Conservation (phyloP, 805 yeast species). For the Barnettozyma sp. region DNA sequence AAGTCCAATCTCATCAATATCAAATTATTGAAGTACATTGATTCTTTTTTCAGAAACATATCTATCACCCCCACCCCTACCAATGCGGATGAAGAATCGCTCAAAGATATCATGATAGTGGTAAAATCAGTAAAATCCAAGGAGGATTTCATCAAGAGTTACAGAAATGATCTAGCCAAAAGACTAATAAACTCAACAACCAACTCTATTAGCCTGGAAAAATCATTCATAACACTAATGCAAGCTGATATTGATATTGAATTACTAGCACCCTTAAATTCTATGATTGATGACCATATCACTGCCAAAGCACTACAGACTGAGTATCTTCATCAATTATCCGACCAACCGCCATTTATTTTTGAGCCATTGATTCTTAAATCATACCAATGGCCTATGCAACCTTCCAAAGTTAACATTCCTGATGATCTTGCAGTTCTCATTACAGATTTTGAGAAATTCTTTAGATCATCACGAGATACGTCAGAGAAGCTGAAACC, state of each 20-base stretch:
- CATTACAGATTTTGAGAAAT: slow-evolving; percentile 9
- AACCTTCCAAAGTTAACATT: slow-evolving; percentile 6
- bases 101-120: slow-evolving; percentile 14
- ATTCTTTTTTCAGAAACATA: slow-evolving; percentile 14
- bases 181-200: slow-evolving; percentile 15
- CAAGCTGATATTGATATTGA: slow-evolving; percentile 16
- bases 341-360: background rate
- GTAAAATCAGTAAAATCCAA: slow-evolving; percentile 21
- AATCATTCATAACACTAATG: slow-evolving; percentile 7
- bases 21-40: slow-evolving; percentile 15
- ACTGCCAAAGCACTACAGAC: slow-evolving; percentile 4
- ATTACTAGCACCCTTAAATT: slow-evolving; percentile 8
- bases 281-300: slow-evolving; percentile 19
- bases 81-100: background rate
- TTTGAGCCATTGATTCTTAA: slow-evolving; percentile 20
- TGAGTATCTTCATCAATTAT: background rate
- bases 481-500: background rate
- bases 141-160: slow-evolving; percentile 16
- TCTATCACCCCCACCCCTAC: background rate
- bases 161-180: slow-evolving; percentile 19
- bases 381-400: slow-evolving; percentile 17
- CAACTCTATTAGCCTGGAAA: slow-evolving; percentile 10
- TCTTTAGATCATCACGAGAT: slow-evolving; percentile 11
- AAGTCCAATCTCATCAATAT: slow-evolving; percentile 8
- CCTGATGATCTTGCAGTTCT: slow-evolving; percentile 10